phyloP scores from a whole-genome alignment of 352 stramenopile genomes.

The Globisporangium abappressorium region DNA sequence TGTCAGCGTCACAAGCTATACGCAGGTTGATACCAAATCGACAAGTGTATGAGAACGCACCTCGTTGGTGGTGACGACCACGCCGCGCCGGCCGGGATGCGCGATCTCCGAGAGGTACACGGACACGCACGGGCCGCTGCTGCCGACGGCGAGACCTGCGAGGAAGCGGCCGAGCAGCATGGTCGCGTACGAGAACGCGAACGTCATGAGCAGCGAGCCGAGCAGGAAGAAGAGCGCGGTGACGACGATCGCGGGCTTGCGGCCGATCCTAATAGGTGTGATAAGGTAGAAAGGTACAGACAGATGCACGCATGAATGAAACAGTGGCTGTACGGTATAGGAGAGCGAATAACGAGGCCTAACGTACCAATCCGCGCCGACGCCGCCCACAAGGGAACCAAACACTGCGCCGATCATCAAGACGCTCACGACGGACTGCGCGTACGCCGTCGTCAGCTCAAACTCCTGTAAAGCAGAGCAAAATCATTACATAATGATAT shows the following conservation, averaged over 20 bases:
- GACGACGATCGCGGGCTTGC: slow-evolving; percentile 60
- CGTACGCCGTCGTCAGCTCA: slow-evolving; percentile 42
- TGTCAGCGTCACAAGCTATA: background rate
- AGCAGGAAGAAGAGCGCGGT: slow-evolving; percentile 56
- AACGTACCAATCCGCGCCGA: slow-evolving; percentile 48
- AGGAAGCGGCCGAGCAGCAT: slow-evolving; percentile 69
- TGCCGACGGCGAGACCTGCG: slow-evolving; percentile 57
- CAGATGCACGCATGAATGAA: background rate
- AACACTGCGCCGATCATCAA: slow-evolving; percentile 69
- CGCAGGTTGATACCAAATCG: background rate
- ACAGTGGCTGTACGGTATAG: background rate
- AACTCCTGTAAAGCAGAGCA: slow-evolving; percentile 31
- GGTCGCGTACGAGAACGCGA: slow-evolving; percentile 38
- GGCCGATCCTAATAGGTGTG: slow-evolving; percentile 33
- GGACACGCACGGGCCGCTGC: slow-evolving; percentile 60
- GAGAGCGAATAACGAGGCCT: background rate
- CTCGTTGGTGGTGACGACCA: slow-evolving; percentile 64
- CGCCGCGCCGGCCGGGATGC: slow-evolving; percentile 45
- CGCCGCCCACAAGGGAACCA: slow-evolving; percentile 50
- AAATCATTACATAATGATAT: background rate
- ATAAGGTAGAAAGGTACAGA: background rate
- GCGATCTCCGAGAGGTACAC: slow-evolving; percentile 72
- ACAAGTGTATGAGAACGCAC: slow-evolving; percentile 10
- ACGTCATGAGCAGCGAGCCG: slow-evolving; percentile 68
- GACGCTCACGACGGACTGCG: slow-evolving; percentile 59